Evolutionary conservation across 441 rosid species (phyloP).

Genomic region (California macrophylla): DNA sequence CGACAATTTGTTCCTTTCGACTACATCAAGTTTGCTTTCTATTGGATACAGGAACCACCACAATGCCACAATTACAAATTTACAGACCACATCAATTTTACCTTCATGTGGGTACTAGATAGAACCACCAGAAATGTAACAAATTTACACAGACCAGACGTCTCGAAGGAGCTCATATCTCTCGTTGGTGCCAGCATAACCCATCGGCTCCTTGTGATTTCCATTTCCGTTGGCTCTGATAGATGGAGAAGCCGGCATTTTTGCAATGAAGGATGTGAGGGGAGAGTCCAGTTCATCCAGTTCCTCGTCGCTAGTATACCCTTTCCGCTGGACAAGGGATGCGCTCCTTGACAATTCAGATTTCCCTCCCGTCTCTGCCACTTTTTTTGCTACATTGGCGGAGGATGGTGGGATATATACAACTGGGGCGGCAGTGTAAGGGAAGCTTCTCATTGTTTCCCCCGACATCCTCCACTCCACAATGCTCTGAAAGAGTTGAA

Average conservation of each 20-base stretch:
- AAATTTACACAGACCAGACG: slow-evolving; percentile 50
- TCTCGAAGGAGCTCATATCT: slow-evolving; percentile 76
- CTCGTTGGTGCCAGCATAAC: slow-evolving; percentile 28
- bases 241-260: slow-evolving; percentile 33
- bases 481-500: slow-evolving; percentile 34
- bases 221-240: slow-evolving; percentile 34
- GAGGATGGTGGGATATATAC: slow-evolving; percentile 55
- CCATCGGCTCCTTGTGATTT: slow-evolving; percentile 21
- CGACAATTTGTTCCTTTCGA: no score
- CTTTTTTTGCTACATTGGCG: slow-evolving; percentile 31
- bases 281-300: slow-evolving; percentile 85
- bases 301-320: slow-evolving; percentile 87
- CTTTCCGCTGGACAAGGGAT: slow-evolving; percentile 53
- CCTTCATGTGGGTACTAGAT: no score
- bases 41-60: no score
- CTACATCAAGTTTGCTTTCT: no score
- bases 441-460: slow-evolving; percentile 46
- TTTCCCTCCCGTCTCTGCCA: slow-evolving; percentile 43
- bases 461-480: slow-evolving; percentile 50
- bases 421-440: slow-evolving; percentile 55
- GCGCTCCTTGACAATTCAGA: slow-evolving; percentile 47
- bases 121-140: no score
- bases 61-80: no score
- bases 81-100: no score
- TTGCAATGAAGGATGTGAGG: slow-evolving; percentile 36